phyloP scores from a whole-genome alignment of 768 basidiomycete genomes.

The Russula olivacea region DNA sequence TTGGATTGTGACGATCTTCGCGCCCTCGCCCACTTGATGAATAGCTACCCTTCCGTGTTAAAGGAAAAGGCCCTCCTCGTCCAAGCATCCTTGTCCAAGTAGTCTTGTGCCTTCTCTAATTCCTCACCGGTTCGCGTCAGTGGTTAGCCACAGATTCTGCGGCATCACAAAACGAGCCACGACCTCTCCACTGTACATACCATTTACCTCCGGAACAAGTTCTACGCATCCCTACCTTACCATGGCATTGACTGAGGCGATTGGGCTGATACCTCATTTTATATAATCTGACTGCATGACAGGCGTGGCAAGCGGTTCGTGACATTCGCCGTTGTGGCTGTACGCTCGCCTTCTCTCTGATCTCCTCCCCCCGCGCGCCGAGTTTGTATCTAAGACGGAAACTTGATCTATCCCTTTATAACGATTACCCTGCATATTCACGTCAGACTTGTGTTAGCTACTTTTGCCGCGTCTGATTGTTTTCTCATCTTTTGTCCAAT shows the following conservation, averaged over 20 bases:
- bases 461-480: background rate
- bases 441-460: constrained; percentile 8
- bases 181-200: constrained; percentile 1
- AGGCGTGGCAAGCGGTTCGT: background rate
- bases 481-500: background rate
- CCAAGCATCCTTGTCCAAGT: constrained; percentile 16
- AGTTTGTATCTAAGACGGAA: constrained; percentile 14
- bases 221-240: constrained; percentile 11
- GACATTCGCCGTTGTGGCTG: background rate
- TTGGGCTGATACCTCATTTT: constrained; percentile 21
- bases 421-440: constrained; percentile 16
- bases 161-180: background rate
- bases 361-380: background rate
- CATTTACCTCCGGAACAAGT: constrained; percentile 1
- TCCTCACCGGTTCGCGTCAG: background rate
- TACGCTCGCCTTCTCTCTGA: background rate
- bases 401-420: constrained; percentile 16
- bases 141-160: background rate
- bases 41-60: constrained; percentile 74
- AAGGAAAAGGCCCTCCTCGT: constrained; percentile 44
- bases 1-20: constrained; percentile 83
- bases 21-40: constrained; percentile 78
- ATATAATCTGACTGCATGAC: constrained; percentile 9
- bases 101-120: background rate
- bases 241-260: constrained; percentile 1